These are phyloP conservation scores for Geranium brycei DNA, from an alignment of 345 rosid genomes.

Conservation along the genomic window DNA sequence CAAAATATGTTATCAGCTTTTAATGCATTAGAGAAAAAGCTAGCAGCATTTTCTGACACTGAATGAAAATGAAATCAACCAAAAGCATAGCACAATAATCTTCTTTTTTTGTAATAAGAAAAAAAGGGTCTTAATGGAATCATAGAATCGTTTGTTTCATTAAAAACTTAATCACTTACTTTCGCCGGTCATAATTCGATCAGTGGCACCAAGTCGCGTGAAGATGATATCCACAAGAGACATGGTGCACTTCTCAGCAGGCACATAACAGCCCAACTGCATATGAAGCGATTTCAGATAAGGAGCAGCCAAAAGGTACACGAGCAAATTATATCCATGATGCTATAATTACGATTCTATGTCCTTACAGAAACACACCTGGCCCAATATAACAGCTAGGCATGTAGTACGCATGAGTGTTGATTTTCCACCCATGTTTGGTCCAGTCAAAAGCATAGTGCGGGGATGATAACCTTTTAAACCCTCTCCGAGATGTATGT, in stretches of 20 bases:
- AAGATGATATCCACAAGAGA: constrained; percentile 75
- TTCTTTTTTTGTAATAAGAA: too few species aligned
- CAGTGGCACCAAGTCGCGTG: constrained; percentile 86
- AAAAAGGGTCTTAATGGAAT: neutral
- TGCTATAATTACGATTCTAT: constrained; percentile 1
- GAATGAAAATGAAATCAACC: neutral
- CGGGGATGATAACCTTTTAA: constrained; percentile 32
- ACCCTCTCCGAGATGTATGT: constrained; percentile 58
- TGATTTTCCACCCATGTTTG: constrained; percentile 98
- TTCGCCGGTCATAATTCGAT: constrained; percentile 90
- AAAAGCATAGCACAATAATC: neutral
- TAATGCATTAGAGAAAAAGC: too few species aligned
- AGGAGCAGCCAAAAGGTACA: neutral
- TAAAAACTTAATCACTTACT: constrained; percentile 32
- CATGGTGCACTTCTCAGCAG: constrained; percentile 50
- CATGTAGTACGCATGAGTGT: constrained; percentile 88
- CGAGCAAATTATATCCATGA: neutral
- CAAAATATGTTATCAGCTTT: too few species aligned
- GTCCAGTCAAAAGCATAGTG: constrained; percentile 75
- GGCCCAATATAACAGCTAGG: constrained; percentile 75
- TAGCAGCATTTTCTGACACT: too few species aligned
- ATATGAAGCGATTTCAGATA: constrained; percentile 4
- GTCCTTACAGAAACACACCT: constrained; percentile 30
- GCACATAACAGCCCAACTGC: constrained; percentile 88
- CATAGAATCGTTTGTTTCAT: neutral